A percentile compares a stretch with the other conserved stretches of the same genome.
Conservation (phyloP, 306 rosid species). For the Dalbergia cochinchinensis region DNA sequence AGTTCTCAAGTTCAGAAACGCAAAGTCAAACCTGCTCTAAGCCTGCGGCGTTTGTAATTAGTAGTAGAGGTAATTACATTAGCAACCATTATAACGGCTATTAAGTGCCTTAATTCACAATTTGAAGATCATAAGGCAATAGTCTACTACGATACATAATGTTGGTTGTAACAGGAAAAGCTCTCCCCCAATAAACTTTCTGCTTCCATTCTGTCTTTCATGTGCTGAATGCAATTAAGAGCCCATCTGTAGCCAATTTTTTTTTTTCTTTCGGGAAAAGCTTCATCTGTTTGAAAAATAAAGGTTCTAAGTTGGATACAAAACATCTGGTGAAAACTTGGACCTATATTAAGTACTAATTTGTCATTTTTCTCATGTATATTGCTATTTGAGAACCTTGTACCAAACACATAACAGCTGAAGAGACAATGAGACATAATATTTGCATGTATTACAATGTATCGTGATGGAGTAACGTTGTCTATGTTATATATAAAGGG, state of each 20-base stretch:
- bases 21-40: too few relatives aligned
- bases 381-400: background rate
- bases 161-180: slow-evolving; percentile 27
- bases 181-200: background rate
- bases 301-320: too few relatives aligned
- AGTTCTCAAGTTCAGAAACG: too few relatives aligned
- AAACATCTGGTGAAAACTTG: too few relatives aligned
- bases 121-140: background rate
- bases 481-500: too few relatives aligned
- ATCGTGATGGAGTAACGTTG: too few relatives aligned
- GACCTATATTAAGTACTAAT: background rate
- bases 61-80: background rate
- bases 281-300: too few relatives aligned
- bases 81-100: slow-evolving; percentile 13
- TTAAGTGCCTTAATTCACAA: background rate
- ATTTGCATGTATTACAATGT: too few relatives aligned
- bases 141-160: too few relatives aligned
- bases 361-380: background rate
- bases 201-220: slow-evolving; percentile 8
- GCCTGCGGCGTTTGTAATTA: background rate
- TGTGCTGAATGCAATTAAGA: background rate
- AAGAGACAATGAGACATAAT: background rate
- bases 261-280: too few relatives aligned
- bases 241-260: too few relatives aligned
- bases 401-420: background rate